Base-by-base conservation (phyloP, 805 yeast genomes). In the Lachancea kluyveri region DNA sequence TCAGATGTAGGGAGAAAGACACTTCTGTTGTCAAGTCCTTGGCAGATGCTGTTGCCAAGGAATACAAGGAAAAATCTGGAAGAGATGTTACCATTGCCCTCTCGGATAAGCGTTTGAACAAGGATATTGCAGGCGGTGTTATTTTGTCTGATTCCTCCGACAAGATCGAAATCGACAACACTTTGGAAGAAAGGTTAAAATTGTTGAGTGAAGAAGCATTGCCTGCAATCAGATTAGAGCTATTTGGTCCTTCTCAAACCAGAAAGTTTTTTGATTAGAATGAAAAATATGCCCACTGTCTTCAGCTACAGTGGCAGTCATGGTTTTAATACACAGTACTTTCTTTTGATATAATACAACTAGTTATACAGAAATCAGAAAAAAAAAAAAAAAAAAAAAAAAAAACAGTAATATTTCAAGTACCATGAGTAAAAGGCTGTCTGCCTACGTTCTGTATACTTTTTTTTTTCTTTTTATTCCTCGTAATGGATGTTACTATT, bases 231-330 rank as follows among this genome's bases (percentile, higher is more conserved):
- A 79, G 97, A 65, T 68, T 83, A 42, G 94, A 88, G 53, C 65
- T 90, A 54, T 92, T 87, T 55, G 95, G 95, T 41, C 77, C 83
- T 36, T 80, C 95, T 11, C 61, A 72, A 35, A 64, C 90, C 35
- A 84, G 97, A 73, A 85, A 84, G 69, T 90, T 84, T 72, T 86
- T 86, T 54, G 94, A 87, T 54, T 88, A 72, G 39, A n/a, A n/a
- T n/a, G n/a, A n/a, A n/a, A n/a, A n/a, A n/a, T n/a, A n/a, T n/a
- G n/a, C n/a, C n/a, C n/a, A n/a, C n/a, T n/a, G n/a, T n/a, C n/a
- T n/a, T n/a, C n/a, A n/a, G n/a, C n/a, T n/a, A n/a, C n/a, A n/a
- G n/a, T n/a, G n/a, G n/a, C n/a, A n/a, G n/a, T n/a, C n/a, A n/a
- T n/a, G n/a, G n/a, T n/a, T n/a, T n/a, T n/a, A n/a, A n/a, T n/a